phyloP scores from a whole-genome alignment of 805 yeast species.

The Candida boidinii region DNA sequence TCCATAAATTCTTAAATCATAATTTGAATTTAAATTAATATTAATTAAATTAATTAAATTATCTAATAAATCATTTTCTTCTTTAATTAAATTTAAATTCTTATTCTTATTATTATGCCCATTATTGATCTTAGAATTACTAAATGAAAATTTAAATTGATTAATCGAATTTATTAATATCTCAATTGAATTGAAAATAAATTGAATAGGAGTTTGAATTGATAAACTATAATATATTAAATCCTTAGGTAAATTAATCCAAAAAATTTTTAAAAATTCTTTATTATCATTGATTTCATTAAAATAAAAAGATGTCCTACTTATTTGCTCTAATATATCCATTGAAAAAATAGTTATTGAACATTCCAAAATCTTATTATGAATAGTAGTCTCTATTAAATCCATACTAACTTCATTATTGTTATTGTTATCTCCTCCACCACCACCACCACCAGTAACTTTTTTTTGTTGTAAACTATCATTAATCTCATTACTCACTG shows the following conservation, averaged over 20 bases:
- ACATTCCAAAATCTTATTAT: constrained; percentile 38
- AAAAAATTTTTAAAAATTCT: constrained; percentile 22
- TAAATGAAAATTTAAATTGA: constrained; percentile 22
- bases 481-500: no score
- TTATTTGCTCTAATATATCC: constrained; percentile 47
- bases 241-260: constrained; percentile 23
- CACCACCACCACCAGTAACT: no score
- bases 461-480: no score
- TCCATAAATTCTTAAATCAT: constrained; percentile 43
- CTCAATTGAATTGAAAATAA: constrained; percentile 45
- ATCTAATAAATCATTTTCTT: constrained; percentile 13
- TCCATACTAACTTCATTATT: constrained; percentile 10
- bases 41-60: constrained; percentile 18
- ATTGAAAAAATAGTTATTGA: constrained; percentile 40
- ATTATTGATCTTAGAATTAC: constrained; percentile 16
- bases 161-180: constrained; percentile 36
- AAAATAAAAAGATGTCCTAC: constrained; percentile 12
- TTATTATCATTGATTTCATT: constrained; percentile 14
- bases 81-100: constrained; percentile 7
- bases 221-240: constrained; percentile 35
- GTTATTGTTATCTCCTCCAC: constrained; percentile 9
- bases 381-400: constrained; percentile 28
- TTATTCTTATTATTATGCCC: constrained; percentile 4
- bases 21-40: constrained; percentile 32
- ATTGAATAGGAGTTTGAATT: constrained; percentile 42